Evolutionary conservation across 2,329 filamentous ascomycete genomes (phyloP), one percentile per base, ranked within the genome.

Genomic region (Coleophoma cylindrospora): DNA sequence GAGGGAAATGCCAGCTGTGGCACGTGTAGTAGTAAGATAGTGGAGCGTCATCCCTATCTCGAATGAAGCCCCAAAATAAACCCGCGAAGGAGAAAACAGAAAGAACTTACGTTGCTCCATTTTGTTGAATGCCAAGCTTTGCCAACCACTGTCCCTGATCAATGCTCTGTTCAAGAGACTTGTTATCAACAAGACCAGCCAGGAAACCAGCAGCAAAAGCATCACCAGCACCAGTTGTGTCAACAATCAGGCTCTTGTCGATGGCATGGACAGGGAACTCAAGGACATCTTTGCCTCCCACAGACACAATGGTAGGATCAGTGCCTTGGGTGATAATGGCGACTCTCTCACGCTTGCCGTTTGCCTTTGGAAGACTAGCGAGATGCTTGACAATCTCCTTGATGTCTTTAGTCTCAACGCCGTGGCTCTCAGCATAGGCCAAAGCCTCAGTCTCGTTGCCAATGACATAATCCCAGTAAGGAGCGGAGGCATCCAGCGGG

Each of bases 61-160:
- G 27, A 27, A 10, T 10, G 27, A 27, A 27, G 27, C 27, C 9
- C 2, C 3, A 27, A 27, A 27, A 27, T n/a, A n/a, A n/a, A n/a
- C n/a, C 27, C 9, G 4, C 7, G 2, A 27, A 27, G 9, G 2
- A 27, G 9, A 45, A 55, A 40, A 22, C 14, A n/a, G 15, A 32
- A 32, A 46, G 47, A 57, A 87, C 88, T 79, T 86, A 97, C 87
- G 91, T 94, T 73, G 92, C 91, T 63, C 94, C 94, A 62, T 96
- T 77, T 74, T 97, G 91, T 75, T 92, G 86, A 69, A 99, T 92
- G 78, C 91, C 94, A 64, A 96, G 77, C 66, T 87, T 86, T 45
- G 94, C 94, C 59, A 99, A 81, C 94, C 94, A 99, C 74, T 96
- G 91, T 57, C 94, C 94, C 80, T 94, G 89, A 69, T 96, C 88